Conservation (phyloP, 2,329 filamentous ascomycete species). For the Nigrospora osmanthi region DNA sequence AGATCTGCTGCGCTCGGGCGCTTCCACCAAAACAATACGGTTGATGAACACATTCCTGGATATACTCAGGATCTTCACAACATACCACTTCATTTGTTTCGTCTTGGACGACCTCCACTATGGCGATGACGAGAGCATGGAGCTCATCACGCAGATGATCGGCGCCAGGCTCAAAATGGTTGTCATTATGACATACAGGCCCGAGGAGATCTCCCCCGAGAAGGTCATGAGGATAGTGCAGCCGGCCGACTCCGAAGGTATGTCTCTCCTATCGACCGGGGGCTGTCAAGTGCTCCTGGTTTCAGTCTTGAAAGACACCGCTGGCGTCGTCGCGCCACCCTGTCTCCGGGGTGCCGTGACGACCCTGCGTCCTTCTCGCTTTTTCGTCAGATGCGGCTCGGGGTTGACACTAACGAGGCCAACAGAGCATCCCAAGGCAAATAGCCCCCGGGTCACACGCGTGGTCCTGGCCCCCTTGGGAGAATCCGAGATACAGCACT, state of each 20-base stretch:
- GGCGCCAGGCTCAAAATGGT: slow-evolving; percentile 72
- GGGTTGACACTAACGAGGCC: no score
- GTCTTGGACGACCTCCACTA: slow-evolving; percentile 87
- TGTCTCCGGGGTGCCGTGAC: no score
- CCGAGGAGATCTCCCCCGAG: slow-evolving; percentile 54
- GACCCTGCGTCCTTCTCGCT: no score
- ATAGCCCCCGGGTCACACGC: slow-evolving; percentile 54
- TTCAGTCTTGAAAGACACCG: neutral
- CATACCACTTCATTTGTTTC: slow-evolving; percentile 81
- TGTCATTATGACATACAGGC: slow-evolving; percentile 68
- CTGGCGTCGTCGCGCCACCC: neutral
- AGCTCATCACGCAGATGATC: slow-evolving; percentile 76
- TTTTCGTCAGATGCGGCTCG: no score
- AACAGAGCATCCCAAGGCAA: slow-evolving; percentile 33
- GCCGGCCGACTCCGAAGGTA: slow-evolving; percentile 46
- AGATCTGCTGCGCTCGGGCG: slow-evolving; percentile 51
- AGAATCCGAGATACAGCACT: slow-evolving; percentile 74
- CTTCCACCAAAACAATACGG: slow-evolving; percentile 58
- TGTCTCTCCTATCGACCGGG: slow-evolving; percentile 1
- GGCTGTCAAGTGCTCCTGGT: neutral
- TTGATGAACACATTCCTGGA: slow-evolving; percentile 86
- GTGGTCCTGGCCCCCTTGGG: slow-evolving; percentile 66
- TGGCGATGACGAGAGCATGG: slow-evolving; percentile 79
- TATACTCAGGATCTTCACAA: slow-evolving; percentile 71
- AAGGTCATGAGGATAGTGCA: slow-evolving; percentile 46